phyloP scores from a whole-genome alignment of 2,329 filamentous ascomycete genomes.

The Xylariaceae sp. region DNA sequence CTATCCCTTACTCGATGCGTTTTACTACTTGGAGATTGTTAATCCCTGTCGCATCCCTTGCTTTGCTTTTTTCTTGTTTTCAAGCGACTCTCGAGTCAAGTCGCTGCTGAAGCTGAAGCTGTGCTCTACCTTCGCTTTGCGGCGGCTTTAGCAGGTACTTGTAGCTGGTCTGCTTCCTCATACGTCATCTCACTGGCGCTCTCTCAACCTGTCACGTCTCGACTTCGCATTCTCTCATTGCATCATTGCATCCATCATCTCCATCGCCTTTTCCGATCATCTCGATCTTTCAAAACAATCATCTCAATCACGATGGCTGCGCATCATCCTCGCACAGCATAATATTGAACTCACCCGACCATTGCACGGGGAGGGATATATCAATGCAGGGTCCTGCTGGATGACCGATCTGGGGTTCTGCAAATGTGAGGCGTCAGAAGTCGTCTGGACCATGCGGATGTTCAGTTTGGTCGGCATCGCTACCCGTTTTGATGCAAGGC shows the following conservation, averaged over 20 bases:
- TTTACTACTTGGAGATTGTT: too few relatives aligned
- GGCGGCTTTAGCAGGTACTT: too few relatives aligned
- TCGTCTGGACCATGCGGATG: not conserved
- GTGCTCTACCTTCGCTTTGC: too few relatives aligned
- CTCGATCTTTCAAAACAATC: not conserved
- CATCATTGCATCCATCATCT: constrained; percentile 9
- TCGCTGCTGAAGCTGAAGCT: too few relatives aligned
- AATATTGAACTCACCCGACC: not conserved
- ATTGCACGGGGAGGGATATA: not conserved
- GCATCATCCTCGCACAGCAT: not conserved
- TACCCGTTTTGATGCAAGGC: not conserved
- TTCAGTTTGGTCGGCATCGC: not conserved
- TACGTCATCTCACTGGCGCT: too few relatives aligned
- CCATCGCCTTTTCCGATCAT: too few relatives aligned
- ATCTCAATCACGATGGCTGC: not conserved
- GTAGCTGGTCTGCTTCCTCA: too few relatives aligned
- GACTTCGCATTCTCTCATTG: not conserved
- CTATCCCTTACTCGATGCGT: too few relatives aligned
- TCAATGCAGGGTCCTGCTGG: not conserved
- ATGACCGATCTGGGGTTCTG: not conserved
- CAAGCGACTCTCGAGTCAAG: too few relatives aligned
- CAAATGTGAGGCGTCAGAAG: not conserved
- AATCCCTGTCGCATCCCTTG: too few relatives aligned
- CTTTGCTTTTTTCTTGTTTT: too few relatives aligned
- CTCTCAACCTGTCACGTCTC: too few relatives aligned